A percentile compares a stretch with the other conserved stretches of the same genome.
Evolutionary conservation across 345 rosid genomes (phyloP).

Genomic region (Rhodomyrtus tomentosa): DNA sequence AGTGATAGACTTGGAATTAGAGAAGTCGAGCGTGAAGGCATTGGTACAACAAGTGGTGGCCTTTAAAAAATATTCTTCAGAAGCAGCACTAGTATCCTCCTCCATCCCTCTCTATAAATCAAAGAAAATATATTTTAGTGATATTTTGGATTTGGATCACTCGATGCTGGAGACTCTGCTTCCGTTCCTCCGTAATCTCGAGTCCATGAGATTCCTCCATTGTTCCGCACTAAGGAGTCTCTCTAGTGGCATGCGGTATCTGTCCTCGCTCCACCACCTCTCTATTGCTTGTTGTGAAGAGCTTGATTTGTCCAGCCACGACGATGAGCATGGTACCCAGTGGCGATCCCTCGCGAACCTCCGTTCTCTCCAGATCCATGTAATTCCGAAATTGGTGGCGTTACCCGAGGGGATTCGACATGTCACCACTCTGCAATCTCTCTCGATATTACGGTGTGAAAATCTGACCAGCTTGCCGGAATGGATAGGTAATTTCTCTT

Average conservation of each 20-base stretch:
- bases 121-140: rapidly evolving
- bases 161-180: not conserved
- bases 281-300: not conserved
- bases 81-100: not conserved
- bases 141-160: not conserved
- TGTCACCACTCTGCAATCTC: not conserved
- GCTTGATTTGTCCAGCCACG: not conserved
- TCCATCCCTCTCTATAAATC: not conserved
- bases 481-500: not conserved
- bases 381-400: not conserved
- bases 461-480: not conserved
- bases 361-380: not conserved
- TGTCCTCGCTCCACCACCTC: not conserved
- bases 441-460: not conserved
- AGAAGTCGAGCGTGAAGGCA: rapidly evolving
- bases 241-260: not conserved
- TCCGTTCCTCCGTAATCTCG: not conserved
- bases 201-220: not conserved
- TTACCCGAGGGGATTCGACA: not conserved
- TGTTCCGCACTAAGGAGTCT: not conserved
- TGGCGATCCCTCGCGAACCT: not conserved
- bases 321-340: not conserved
- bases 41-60: not conserved
- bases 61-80: not conserved
- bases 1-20: rapidly evolving